phyloP scores from a whole-genome alignment of 2,329 filamentous ascomycete genomes.

The Verticillium albo-atrum region DNA sequence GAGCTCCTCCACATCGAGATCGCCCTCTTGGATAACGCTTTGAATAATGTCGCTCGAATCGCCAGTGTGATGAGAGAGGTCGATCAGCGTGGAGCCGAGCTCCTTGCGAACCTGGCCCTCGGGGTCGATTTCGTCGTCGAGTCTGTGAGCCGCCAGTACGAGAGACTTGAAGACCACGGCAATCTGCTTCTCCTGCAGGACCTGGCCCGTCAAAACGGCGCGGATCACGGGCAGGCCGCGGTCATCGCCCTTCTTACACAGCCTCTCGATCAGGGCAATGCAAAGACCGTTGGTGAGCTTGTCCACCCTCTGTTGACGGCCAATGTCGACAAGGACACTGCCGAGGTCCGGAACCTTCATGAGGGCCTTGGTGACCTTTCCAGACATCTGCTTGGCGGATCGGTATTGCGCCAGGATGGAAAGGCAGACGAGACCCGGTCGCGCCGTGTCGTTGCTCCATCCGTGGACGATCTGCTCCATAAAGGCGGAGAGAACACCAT shows the following conservation, averaged over 20 bases:
- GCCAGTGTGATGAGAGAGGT: conserved; percentile 56
- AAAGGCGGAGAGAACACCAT: conserved; percentile 74
- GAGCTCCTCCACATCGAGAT: conserved; percentile 68
- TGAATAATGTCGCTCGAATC: conserved; percentile 60
- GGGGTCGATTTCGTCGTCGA: conserved; percentile 49
- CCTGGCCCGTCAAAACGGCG: conserved; percentile 52
- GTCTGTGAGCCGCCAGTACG: conserved; percentile 54
- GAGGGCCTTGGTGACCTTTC: conserved; percentile 64
- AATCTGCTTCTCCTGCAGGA: conserved; percentile 60
- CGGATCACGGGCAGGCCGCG: conserved; percentile 56
- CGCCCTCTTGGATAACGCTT: conserved; percentile 60
- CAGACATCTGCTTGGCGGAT: conserved; percentile 63
- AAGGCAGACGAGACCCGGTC: conserved; percentile 73
- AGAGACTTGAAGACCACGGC: conserved; percentile 63
- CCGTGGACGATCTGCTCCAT: conserved; percentile 84
- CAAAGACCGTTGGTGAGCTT: conserved; percentile 70
- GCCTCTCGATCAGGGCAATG: conserved; percentile 56
- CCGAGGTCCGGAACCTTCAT: conserved; percentile 59
- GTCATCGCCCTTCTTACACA: conserved; percentile 55
- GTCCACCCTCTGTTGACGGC: conserved; percentile 62
- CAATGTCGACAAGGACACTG: conserved; percentile 56
- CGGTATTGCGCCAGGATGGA: conserved; percentile 79
- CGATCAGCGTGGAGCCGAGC: conserved; percentile 63
- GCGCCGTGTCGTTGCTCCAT: conserved; percentile 69
- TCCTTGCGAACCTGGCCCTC: conserved; percentile 55